A percentile compares a stretch with the other conserved stretches of the same genome.
Evolutionary conservation across 495 filamentous ascomycete genomes (phyloP).

Genomic region (Cercophora newfieldiana): DNA sequence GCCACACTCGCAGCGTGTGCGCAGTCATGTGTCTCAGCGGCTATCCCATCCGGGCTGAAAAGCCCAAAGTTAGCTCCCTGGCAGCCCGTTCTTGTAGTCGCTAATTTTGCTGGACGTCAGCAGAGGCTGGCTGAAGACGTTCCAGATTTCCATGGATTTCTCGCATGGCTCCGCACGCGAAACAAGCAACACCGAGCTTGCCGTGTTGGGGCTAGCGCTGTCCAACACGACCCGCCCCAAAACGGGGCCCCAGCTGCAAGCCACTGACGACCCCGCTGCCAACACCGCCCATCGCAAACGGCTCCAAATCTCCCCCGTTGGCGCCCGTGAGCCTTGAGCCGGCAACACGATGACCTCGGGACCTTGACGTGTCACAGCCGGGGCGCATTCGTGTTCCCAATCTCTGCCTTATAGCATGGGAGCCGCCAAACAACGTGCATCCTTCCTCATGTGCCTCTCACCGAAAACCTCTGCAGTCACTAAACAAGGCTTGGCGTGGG

Average conservation of each 20-base stretch:
- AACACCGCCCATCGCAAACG: background rate
- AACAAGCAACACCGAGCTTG: constrained; percentile 26
- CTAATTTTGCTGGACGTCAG: constrained; percentile 8
- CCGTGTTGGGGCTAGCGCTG: constrained; percentile 19
- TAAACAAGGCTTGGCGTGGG: background rate
- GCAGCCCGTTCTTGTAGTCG: constrained; percentile 8
- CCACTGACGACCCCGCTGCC: background rate
- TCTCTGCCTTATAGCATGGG: background rate
- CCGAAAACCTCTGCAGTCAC: background rate
- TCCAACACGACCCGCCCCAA: background rate
- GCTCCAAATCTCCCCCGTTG: background rate
- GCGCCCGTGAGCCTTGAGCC: background rate
- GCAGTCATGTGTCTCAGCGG: constrained; percentile 3
- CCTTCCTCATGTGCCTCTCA: background rate
- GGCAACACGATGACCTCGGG: background rate
- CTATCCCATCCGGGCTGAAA: constrained; percentile 13
- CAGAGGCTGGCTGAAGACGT: constrained; percentile 23
- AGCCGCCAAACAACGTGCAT: background rate
- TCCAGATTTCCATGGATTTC: constrained; percentile 7
- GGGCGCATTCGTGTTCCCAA: background rate
- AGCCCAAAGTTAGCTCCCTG: constrained; percentile 9
- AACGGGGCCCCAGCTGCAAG: background rate
- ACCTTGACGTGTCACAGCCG: background rate
- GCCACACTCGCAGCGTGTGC: background rate
- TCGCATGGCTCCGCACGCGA: constrained; percentile 15